These are phyloP conservation scores for Eucalyptus polyanthemos DNA, from an alignment of 345 rosid genomes.

Conservation along the genomic window DNA sequence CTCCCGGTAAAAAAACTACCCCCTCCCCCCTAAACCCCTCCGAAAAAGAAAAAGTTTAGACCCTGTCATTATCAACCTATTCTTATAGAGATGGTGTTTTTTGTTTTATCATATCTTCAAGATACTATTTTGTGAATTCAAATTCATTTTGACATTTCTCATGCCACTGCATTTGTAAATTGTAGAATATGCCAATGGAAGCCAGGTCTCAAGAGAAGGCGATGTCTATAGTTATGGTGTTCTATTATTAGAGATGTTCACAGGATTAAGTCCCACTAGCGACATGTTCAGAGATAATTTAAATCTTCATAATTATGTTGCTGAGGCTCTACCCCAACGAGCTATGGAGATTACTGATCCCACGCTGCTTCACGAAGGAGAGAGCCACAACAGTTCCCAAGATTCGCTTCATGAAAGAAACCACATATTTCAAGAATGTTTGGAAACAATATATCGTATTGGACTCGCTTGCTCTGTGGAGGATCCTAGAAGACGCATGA, in stretches of 20 bases:
- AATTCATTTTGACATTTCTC: not conserved
- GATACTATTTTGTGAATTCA: not conserved
- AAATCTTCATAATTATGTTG: not conserved
- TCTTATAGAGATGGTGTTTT: not conserved
- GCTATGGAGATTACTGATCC: not conserved
- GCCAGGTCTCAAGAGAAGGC: not conserved
- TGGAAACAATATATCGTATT: not conserved
- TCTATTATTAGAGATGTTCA: not conserved
- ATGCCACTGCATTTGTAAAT: accelerated
- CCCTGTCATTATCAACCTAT: not conserved
- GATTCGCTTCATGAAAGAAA: not conserved
- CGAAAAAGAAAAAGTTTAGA: no score
- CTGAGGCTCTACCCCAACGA: not conserved
- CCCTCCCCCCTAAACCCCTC: not conserved
- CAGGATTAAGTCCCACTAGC: not conserved
- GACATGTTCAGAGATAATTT: not conserved
- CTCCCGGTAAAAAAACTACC: not conserved
- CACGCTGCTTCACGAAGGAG: not conserved
- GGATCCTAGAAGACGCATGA: not conserved
- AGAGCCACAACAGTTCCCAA: not conserved
- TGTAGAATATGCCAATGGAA: not conserved
- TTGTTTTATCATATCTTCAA: not conserved
- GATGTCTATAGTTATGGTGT: not conserved
- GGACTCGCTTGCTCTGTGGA: not conserved
- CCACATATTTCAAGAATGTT: not conserved